Evolutionary conservation across 2,329 filamentous ascomycete species (phyloP).

Genomic region (Monilinia laxa): DNA sequence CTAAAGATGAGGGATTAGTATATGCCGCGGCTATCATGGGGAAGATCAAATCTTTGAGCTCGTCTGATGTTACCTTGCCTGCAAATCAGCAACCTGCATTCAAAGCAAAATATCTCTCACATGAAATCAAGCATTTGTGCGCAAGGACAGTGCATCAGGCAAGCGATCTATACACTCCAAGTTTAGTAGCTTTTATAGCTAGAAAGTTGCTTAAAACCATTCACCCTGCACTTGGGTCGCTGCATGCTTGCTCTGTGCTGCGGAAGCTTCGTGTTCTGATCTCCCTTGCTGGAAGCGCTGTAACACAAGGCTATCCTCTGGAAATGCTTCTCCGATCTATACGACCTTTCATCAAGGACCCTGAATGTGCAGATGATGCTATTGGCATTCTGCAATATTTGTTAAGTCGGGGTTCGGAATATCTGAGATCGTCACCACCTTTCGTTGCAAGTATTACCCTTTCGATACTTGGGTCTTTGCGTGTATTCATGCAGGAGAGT

Average conservation of each 20-base stretch:
- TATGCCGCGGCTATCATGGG: slow-evolving; percentile 64
- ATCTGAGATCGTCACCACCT: slow-evolving; percentile 65
- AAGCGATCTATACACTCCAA: slow-evolving; percentile 69
- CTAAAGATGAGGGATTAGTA: slow-evolving; percentile 59
- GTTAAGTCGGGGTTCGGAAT: slow-evolving; percentile 62
- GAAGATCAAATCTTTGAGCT: slow-evolving; percentile 67
- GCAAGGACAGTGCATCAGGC: slow-evolving; percentile 66
- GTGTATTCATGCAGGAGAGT: slow-evolving; percentile 70
- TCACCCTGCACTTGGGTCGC: slow-evolving; percentile 77
- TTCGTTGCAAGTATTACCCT: slow-evolving; percentile 81
- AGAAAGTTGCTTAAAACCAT: slow-evolving; percentile 79
- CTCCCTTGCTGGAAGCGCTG: slow-evolving; percentile 70
- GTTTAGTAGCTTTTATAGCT: slow-evolving; percentile 70
- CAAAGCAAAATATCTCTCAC: slow-evolving; percentile 70
- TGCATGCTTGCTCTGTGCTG: slow-evolving; percentile 83
- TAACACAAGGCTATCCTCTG: slow-evolving; percentile 76
- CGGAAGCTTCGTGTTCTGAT: slow-evolving; percentile 82
- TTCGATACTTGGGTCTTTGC: slow-evolving; percentile 75
- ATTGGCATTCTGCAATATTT: slow-evolving; percentile 86
- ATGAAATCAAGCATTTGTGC: slow-evolving; percentile 77
- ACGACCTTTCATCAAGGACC: slow-evolving; percentile 74
- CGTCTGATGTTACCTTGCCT: slow-evolving; percentile 65
- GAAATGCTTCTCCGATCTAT: slow-evolving; percentile 87
- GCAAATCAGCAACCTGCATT: slow-evolving; percentile 86
- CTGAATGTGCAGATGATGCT: slow-evolving; percentile 86